These are phyloP conservation scores for Fraxinus greggii DNA, from an alignment of 305 asterid genomes.

Conservation along the genomic window DNA sequence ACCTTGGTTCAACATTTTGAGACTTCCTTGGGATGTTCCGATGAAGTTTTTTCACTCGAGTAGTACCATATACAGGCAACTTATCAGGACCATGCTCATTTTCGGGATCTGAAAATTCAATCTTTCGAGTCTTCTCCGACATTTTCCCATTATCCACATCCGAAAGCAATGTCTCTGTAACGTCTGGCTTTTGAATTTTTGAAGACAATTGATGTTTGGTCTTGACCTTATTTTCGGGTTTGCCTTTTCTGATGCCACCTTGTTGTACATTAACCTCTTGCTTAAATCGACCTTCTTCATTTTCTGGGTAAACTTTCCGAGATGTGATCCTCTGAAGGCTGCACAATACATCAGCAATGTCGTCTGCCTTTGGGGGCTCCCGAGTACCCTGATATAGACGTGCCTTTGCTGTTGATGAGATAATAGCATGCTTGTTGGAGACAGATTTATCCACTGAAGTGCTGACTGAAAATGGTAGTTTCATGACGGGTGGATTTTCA, in stretches of 20 bases:
- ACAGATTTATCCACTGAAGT: constrained; percentile 49
- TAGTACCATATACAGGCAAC: constrained; percentile 31
- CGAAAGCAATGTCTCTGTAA: constrained; percentile 37
- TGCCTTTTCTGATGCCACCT: constrained; percentile 59
- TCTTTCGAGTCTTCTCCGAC: constrained; percentile 41
- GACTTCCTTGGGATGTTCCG: constrained; percentile 54
- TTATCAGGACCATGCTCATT: constrained; percentile 40
- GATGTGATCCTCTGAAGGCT: constrained; percentile 47
- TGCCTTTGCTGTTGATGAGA: constrained; percentile 35
- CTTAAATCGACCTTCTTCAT: constrained; percentile 69
- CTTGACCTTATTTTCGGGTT: constrained; percentile 57
- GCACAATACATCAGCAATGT: constrained; percentile 53
- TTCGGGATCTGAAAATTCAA: constrained; percentile 53
- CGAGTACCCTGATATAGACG: constrained; percentile 38
- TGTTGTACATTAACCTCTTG: constrained; percentile 60
- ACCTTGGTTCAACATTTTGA: constrained; percentile 74
- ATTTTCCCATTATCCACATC: constrained; percentile 33
- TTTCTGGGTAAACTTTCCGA: constrained; percentile 50
- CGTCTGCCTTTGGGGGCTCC: constrained; percentile 30
- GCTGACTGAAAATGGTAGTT: constrained; percentile 64
- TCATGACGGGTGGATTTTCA: constrained; percentile 55
- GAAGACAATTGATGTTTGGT: constrained; percentile 47
- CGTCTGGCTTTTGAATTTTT: constrained; percentile 48
- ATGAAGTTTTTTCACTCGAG: constrained; percentile 45
- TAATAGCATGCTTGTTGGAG: constrained; percentile 37